Percentiles rank a stretch among this genome's conserved stretches.
phyloP scores from a whole-genome alignment of 306 rosid genomes.

The Cajanus cajan region DNA sequence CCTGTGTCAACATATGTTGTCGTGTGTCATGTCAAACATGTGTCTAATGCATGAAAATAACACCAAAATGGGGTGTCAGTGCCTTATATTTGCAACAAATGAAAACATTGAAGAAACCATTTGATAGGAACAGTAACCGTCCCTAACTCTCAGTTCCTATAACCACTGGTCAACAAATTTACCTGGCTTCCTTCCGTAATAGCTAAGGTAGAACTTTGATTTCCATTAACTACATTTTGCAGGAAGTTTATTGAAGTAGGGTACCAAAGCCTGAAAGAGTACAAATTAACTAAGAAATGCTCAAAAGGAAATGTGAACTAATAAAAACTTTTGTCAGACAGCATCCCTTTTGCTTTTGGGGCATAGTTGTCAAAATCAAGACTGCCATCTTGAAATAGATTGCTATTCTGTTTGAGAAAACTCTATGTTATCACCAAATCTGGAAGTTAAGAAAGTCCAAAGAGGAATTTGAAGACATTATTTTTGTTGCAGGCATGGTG shows the following conservation, averaged over 20 bases:
- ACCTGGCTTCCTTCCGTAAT: conserved; percentile 94
- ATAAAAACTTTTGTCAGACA: not conserved
- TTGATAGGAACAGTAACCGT: too few species aligned
- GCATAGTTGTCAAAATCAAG: not conserved
- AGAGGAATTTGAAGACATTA: not conserved
- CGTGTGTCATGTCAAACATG: not conserved
- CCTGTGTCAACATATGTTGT: not conserved
- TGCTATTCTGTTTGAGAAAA: not conserved
- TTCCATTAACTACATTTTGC: conserved; percentile 50
- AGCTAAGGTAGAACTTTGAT: conserved; percentile 62
- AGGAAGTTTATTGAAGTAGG: conserved; percentile 71
- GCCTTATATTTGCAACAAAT: not conserved
- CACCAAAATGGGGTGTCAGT: not conserved
- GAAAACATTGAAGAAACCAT: not conserved
- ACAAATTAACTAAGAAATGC: conserved; percentile 14
- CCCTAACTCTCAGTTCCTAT: too few species aligned
- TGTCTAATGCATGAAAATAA: not conserved
- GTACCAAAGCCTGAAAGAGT: conserved; percentile 66
- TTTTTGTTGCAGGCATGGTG: not conserved
- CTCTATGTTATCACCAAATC: not conserved
- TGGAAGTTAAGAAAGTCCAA: not conserved
- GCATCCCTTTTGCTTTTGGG: not conserved
- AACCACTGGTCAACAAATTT: conserved; percentile 3
- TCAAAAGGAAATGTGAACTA: conserved; percentile 1
- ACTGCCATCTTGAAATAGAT: not conserved